Base-by-base conservation (phyloP, 257 asterid genomes). In the Penstemon davidsonii region DNA sequence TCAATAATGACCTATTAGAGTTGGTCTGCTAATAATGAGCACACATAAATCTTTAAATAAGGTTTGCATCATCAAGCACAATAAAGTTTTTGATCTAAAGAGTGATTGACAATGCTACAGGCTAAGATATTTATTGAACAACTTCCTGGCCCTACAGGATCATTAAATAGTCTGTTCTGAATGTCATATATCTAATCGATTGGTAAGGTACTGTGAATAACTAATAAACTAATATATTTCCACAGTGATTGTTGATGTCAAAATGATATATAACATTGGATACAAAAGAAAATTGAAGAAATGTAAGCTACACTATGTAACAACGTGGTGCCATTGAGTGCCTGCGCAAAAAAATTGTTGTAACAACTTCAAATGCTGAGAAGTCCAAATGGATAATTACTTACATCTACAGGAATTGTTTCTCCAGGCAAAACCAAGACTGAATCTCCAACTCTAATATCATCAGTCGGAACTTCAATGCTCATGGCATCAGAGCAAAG, bases 401-500 rank as follows among this genome's bases (percentile, higher is more conserved):
- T 86, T 80, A 93, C 98, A 83, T 93, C 98, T 46, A 93, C 95
- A 49, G 98, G 96, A 63, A 93, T 84, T 70, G 96, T 93, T 85
- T 93, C 97, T 64, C 98, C 97, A 68, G 98, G 97, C 78, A 93
- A 84, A 82, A 93, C 98, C 85, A 90, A 79, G 75, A 93, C 67
- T 39, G 89, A 69, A 72, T 93, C 98, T 50, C 95, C 96, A 56
- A 87, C 83, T 54, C 92, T 87, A 74, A 90, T 75, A 71, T 90
- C 96, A 83, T 93, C 98, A 7, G 97, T 93, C 62, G 97, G 95
- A 73, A 93, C 98, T 87, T 88, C 95, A 71, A 87, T 74, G 74
- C 90, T 85, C 80, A 93, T 82, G 49, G 96, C 95, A 82, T 88
- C 96, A 66, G 94, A 68, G 72, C 92, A 65, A 56, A 90, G 87